Percentiles rank a stretch among this genome's conserved stretches.
Evolutionary conservation across 202 grass and related monocot genomes (phyloP).

Genomic region (Saccharum hybrid): DNA sequence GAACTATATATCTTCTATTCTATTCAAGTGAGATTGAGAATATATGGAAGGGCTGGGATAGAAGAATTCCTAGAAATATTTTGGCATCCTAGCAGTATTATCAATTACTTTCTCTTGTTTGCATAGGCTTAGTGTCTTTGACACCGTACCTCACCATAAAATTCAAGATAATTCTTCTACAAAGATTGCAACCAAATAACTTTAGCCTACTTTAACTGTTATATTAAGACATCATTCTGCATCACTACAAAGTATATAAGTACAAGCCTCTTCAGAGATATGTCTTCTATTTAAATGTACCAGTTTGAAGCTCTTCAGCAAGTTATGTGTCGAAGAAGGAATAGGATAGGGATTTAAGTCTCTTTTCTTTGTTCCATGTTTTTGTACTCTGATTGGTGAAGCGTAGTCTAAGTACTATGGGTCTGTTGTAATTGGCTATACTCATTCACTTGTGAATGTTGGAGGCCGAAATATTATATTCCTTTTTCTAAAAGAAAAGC

Average conservation of each 20-base stretch:
- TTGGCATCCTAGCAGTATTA: conserved; percentile 34
- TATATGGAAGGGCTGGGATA: conserved; percentile 7
- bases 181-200: conserved; percentile 35
- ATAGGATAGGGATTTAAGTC: background rate
- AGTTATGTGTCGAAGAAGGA: background rate
- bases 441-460: background rate
- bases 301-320: background rate
- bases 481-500: background rate
- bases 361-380: background rate
- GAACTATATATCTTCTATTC: conserved; percentile 13
- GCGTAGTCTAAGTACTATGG: background rate
- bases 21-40: conserved; percentile 29
- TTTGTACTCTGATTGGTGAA: background rate
- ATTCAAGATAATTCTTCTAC: conserved; percentile 31
- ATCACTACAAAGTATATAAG: conserved; percentile 21
- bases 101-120: conserved; percentile 23
- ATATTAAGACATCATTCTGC: conserved; percentile 16
- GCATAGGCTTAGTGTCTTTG: conserved; percentile 22
- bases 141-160: conserved; percentile 15
- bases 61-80: conserved; percentile 20
- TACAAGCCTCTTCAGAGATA: conserved; percentile 26
- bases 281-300: background rate
- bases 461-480: background rate
- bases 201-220: background rate
- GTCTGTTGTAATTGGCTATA: background rate